These are phyloP conservation scores for Leishmania mexicana DNA, from an alignment of 208 protist species.

Conservation along the genomic window DNA sequence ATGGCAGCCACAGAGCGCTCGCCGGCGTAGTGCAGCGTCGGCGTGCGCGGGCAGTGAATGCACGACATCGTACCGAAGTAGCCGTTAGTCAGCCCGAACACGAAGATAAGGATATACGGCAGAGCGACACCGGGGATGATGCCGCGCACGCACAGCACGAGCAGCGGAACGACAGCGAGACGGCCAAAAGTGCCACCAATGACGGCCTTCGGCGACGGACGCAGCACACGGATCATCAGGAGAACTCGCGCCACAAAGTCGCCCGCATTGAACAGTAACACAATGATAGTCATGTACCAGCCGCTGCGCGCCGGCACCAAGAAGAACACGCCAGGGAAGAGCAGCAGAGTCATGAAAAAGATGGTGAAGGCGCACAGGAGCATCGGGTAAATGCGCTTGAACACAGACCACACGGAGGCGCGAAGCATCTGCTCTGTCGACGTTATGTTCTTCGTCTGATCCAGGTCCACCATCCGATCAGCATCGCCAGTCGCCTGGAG, in stretches of 20 bases:
- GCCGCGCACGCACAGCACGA: constrained; percentile 64
- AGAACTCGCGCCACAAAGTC: constrained; percentile 61
- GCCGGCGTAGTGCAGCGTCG: constrained; percentile 48
- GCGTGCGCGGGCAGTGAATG: constrained; percentile 61
- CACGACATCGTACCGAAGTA: constrained; percentile 74
- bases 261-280: constrained; percentile 61
- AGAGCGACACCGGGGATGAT: constrained; percentile 45
- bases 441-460: constrained; percentile 58
- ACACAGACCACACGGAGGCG: constrained; percentile 36
- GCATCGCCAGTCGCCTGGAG: constrained; percentile 48
- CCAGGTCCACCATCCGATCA: constrained; percentile 56
- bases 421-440: constrained; percentile 69
- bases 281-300: constrained; percentile 71
- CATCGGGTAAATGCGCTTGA: constrained; percentile 75
- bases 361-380: constrained; percentile 59
- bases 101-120: constrained; percentile 57
- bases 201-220: constrained; percentile 49
- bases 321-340: constrained; percentile 82
- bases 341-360: constrained; percentile 60
- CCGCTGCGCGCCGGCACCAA: constrained; percentile 28
- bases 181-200: constrained; percentile 48
- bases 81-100: constrained; percentile 74
- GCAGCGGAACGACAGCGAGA: constrained; percentile 51
- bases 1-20: constrained; percentile 70
- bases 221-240: constrained; percentile 43